Conservation (phyloP, 345 rosid species). For the Euclidium syriacum region DNA sequence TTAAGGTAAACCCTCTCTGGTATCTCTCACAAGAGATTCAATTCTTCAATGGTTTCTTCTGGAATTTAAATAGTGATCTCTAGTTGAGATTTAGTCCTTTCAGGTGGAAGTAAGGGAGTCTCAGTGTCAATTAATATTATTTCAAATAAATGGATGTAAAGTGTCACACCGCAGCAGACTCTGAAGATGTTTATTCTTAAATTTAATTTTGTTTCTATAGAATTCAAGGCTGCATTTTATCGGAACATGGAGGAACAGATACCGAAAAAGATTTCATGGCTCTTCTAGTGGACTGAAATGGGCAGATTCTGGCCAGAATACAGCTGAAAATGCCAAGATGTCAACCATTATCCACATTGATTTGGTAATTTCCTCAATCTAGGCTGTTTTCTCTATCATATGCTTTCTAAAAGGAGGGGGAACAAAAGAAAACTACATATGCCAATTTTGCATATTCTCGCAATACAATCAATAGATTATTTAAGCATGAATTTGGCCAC, state of each 20-base stretch:
- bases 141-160: not conserved
- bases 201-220: conserved; percentile 37
- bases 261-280: conserved; percentile 63
- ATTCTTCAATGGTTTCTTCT: not conserved
- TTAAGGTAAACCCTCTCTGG: conserved; percentile 49
- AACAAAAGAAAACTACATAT: not conserved
- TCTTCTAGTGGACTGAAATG: conserved; percentile 33
- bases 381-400: not conserved
- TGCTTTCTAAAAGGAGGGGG: not conserved
- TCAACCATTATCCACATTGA: conserved; percentile 69
- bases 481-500: not conserved
- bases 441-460: not conserved
- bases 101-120: not conserved
- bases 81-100: not conserved
- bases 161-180: not conserved
- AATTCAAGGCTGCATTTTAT: conserved; percentile 96
- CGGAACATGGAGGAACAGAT: conserved; percentile 96
- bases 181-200: conserved; percentile 1
- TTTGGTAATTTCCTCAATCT: conserved; percentile 49
- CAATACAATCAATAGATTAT: not conserved
- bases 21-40: not conserved
- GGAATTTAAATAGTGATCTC: not conserved
- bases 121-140: not conserved
- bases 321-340: conserved; percentile 36
- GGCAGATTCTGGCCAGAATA: conserved; percentile 30